Percentiles rank a stretch among this genome's conserved stretches.
Evolutionary conservation across 164 flowering plant species (phyloP).

Genomic region (Stephania japonica): DNA sequence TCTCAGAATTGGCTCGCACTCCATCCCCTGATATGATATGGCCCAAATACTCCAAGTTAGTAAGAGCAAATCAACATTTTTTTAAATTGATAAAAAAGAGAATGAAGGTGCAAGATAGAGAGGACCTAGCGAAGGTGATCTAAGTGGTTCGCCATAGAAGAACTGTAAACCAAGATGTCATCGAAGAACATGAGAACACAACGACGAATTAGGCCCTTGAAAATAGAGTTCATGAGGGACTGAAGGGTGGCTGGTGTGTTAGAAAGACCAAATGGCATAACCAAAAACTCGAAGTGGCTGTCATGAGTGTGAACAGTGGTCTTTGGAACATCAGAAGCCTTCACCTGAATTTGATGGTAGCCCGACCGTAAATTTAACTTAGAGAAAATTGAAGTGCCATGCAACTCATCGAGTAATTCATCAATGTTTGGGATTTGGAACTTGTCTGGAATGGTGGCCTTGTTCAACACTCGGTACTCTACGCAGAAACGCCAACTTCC

Average conservation of each 20-base stretch:
- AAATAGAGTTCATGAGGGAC: too few species aligned
- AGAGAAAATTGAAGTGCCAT: background rate
- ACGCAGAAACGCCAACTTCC: too few species aligned
- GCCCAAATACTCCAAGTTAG: background rate
- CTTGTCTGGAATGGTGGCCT: too few species aligned
- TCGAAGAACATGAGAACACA: too few species aligned
- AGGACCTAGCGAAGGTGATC: too few species aligned
- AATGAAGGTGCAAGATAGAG: too few species aligned
- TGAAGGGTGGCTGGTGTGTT: background rate
- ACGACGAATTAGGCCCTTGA: too few species aligned
- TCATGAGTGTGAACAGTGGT: background rate
- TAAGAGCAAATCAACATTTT: background rate
- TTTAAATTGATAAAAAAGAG: too few species aligned
- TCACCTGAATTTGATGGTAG: background rate
- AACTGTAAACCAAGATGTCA: too few species aligned
- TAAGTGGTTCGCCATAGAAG: too few species aligned
- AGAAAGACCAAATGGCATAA: background rate
- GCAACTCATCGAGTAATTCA: background rate
- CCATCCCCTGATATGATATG: background rate
- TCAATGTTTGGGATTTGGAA: background rate
- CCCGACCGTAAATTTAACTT: background rate
- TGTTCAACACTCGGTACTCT: too few species aligned
- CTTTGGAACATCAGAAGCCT: background rate
- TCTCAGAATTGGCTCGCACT: background rate
- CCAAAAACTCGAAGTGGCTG: background rate